Conservation (phyloP, 306 rosid genomes). For the Malus fusca region DNA sequence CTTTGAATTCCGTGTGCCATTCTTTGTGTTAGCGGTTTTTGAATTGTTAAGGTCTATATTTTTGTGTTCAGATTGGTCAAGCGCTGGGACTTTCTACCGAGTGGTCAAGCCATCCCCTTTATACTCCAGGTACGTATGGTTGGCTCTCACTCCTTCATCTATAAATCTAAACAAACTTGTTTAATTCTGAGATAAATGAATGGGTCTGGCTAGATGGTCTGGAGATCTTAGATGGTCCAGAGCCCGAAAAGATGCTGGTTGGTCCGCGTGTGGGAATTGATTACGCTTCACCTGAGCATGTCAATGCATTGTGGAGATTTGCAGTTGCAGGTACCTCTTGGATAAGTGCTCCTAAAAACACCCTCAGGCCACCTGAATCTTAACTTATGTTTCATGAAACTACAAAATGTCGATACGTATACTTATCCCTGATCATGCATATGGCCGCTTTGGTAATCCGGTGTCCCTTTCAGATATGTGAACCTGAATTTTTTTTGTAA, state of each 20-base stretch:
- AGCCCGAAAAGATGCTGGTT: slow-evolving; percentile 57
- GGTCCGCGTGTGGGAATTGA: slow-evolving; percentile 93
- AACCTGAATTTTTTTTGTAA: neutral
- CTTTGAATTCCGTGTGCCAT: neutral
- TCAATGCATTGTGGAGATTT: slow-evolving; percentile 81
- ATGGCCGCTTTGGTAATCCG: neutral
- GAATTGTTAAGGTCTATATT: neutral
- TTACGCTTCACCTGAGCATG: slow-evolving; percentile 73
- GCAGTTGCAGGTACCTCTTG: slow-evolving; percentile 84
- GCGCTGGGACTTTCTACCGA: slow-evolving; percentile 88
- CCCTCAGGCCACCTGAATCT: slow-evolving; percentile 42
- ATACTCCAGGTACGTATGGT: slow-evolving; percentile 50
- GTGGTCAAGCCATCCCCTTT: slow-evolving; percentile 86
- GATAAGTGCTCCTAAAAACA: slow-evolving; percentile 91
- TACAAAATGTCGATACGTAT: neutral
- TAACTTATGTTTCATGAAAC: neutral
- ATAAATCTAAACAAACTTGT: slow-evolving; percentile 1
- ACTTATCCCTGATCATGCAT: neutral
- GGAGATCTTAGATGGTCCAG: slow-evolving; percentile 78
- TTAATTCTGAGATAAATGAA: slow-evolving; percentile 7
- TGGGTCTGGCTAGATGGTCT: slow-evolving; percentile 55
- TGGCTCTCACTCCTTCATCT: neutral
- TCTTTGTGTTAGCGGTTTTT: neutral
- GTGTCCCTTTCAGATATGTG: neutral
- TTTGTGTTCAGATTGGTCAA: slow-evolving; percentile 61